Evolutionary conservation across 2,329 filamentous ascomycete genomes (phyloP).

Genomic region (Diaporthe sp.): DNA sequence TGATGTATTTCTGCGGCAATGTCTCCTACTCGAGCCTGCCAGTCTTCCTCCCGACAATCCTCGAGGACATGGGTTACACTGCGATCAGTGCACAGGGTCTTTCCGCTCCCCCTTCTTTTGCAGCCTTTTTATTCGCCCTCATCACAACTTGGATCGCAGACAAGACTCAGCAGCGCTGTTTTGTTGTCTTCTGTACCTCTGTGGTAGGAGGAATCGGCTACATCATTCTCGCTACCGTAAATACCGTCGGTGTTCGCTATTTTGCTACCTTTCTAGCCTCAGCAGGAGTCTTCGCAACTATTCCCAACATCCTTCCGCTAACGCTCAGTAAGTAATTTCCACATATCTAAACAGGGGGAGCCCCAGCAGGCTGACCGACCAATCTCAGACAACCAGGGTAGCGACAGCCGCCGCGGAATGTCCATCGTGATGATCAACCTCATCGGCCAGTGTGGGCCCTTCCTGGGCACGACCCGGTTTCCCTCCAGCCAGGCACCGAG

Average conservation of each 20-base stretch:
- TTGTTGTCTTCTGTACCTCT: conserved; percentile 10
- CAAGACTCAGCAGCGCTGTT: conserved; percentile 14
- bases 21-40: conserved; percentile 28
- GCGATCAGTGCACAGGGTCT: conserved; percentile 26
- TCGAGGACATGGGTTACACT: conserved; percentile 30
- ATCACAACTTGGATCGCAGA: conserved; percentile 13
- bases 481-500: conserved; percentile 6
- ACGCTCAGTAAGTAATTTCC: not conserved
- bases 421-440: conserved; percentile 20
- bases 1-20: conserved; percentile 32
- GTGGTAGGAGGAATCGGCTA: conserved; percentile 10
- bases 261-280: conserved; percentile 10
- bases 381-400: conserved; percentile 6
- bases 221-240: not conserved
- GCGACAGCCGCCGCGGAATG: conserved; percentile 9
- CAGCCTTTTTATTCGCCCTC: conserved; percentile 20
- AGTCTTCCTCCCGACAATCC: conserved; percentile 30
- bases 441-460: conserved; percentile 15
- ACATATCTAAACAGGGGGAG: not conserved
- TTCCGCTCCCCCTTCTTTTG: conserved; percentile 16
- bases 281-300: conserved; percentile 1
- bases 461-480: conserved; percentile 7
- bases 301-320: conserved; percentile 5
- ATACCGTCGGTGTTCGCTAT: conserved; percentile 12
- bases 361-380: not conserved